Evolutionary conservation across 805 yeast genomes (phyloP).

Genomic region (Komagataella mondaviorum): DNA sequence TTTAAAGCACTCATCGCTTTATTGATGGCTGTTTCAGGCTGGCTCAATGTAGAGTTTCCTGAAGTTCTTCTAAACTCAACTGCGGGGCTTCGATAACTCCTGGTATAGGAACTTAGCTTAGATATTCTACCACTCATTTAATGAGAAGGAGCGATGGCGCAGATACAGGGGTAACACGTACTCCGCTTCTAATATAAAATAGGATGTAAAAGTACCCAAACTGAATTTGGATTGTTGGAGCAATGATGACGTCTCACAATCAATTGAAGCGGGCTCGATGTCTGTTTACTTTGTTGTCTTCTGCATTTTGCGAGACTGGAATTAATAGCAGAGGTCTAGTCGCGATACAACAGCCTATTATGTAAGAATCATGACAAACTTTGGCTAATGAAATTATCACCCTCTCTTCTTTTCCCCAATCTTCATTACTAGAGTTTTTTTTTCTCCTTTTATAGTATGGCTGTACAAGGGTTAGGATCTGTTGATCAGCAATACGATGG

Average conservation of each 20-base stretch:
- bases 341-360: neutral
- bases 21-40: neutral
- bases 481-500: conserved; percentile 9
- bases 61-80: neutral
- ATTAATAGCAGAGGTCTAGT: neutral
- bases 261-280: neutral
- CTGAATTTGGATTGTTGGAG: neutral
- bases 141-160: neutral
- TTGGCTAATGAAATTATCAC: neutral
- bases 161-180: neutral
- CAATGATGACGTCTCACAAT: neutral
- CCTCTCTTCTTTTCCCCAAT: neutral
- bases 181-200: neutral
- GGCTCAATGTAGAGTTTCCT: neutral
- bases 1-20: neutral
- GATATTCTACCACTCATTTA: neutral
- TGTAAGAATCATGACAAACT: neutral
- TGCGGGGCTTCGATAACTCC: neutral
- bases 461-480: conserved; percentile 3
- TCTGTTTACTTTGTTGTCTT: neutral
- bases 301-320: neutral
- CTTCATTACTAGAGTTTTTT: neutral
- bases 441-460: neutral
- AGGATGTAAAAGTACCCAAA: neutral
- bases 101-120: neutral